phyloP scores from a whole-genome alignment of 2,329 filamentous ascomycete species.

The Ampelomyces quisqualis region DNA sequence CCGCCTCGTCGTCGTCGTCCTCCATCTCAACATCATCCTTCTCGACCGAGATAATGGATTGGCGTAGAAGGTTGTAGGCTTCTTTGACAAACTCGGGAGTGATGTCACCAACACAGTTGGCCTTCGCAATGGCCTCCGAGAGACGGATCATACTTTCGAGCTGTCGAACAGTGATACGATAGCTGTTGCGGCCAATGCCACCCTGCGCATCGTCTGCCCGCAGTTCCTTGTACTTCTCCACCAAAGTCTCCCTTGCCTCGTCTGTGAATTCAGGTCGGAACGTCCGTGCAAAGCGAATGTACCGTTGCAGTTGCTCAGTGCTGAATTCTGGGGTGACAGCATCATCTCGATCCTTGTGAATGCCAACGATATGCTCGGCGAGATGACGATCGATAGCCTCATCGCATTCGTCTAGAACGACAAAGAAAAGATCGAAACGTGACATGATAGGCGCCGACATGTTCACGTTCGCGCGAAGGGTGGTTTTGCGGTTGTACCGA shows the following conservation, averaged over 20 bases:
- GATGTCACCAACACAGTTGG: conserved; percentile 92
- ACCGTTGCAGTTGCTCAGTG: conserved; percentile 93
- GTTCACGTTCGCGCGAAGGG: conserved; percentile 92
- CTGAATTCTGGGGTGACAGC: conserved; percentile 91
- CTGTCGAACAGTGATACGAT: conserved; percentile 95
- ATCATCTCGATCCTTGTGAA: conserved; percentile 89
- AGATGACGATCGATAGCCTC: conserved; percentile 87
- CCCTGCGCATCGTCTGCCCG: conserved; percentile 91
- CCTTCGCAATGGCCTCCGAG: conserved; percentile 96
- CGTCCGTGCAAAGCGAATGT: conserved; percentile 92
- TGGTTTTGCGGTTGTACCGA: conserved; percentile 95
- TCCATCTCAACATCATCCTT: conserved; percentile 97
- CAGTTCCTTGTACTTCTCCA: conserved; percentile 93
- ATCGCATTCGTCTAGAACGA: conserved; percentile 95
- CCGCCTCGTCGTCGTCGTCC: conserved; percentile 68
- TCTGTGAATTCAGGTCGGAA: conserved; percentile 92
- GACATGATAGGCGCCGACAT: conserved; percentile 99
- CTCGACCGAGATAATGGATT: conserved; percentile 96
- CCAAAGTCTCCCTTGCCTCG: conserved; percentile 80
- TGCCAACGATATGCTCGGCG: conserved; percentile 89
- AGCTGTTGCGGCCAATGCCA: conserved; percentile 89
- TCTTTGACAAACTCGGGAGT: conserved; percentile 82
- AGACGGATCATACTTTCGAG: conserved; percentile 94
- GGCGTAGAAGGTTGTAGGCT: conserved; percentile 84
- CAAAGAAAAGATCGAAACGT: conserved; percentile 97